Conservation (phyloP, 768 basidiomycete species). For the Sutorius australiensis region DNA sequence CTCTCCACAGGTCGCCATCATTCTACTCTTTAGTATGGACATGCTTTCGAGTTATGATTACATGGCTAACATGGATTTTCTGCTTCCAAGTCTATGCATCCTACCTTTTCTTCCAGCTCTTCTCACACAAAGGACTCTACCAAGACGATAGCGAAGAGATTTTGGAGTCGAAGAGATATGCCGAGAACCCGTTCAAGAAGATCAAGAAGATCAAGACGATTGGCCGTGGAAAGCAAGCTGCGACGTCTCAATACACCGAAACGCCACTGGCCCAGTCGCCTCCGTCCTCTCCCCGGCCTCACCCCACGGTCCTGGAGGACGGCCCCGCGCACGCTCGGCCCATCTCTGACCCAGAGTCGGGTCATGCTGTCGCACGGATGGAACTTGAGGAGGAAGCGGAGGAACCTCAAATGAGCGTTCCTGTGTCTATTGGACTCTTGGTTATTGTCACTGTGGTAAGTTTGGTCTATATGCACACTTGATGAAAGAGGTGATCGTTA, state of each 20-base stretch:
- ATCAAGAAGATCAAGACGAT: constrained; percentile 10
- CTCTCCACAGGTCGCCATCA: constrained; percentile 57
- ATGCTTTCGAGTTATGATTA: background rate
- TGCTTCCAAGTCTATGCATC: constrained; percentile 56
- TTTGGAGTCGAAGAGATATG: constrained; percentile 40
- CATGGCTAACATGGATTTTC: background rate
- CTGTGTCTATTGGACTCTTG: constrained; percentile 51
- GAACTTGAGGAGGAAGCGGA: constrained; percentile 33
- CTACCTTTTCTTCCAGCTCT: constrained; percentile 80
- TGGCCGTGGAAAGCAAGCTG: constrained; percentile 9
- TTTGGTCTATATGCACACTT: constrained; percentile 1
- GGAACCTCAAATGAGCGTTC: constrained; percentile 51
- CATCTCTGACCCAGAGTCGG: constrained; percentile 11
- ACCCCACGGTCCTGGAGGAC: background rate
- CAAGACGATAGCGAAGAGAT: constrained; percentile 39
- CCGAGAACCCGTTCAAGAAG: constrained; percentile 33
- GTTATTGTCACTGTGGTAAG: constrained; percentile 59
- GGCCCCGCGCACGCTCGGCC: background rate
- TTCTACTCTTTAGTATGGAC: constrained; percentile 68
- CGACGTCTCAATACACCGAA: constrained; percentile 1
- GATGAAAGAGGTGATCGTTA: background rate
- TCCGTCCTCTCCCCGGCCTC: constrained; percentile 7
- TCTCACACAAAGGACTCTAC: constrained; percentile 74
- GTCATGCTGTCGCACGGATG: background rate
- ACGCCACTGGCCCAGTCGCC: constrained; percentile 4